Evolutionary conservation across 805 yeast species (phyloP), one percentile per base, ranked within the genome.

Genomic region (Cyberlindnera euphorbiiphila): DNA sequence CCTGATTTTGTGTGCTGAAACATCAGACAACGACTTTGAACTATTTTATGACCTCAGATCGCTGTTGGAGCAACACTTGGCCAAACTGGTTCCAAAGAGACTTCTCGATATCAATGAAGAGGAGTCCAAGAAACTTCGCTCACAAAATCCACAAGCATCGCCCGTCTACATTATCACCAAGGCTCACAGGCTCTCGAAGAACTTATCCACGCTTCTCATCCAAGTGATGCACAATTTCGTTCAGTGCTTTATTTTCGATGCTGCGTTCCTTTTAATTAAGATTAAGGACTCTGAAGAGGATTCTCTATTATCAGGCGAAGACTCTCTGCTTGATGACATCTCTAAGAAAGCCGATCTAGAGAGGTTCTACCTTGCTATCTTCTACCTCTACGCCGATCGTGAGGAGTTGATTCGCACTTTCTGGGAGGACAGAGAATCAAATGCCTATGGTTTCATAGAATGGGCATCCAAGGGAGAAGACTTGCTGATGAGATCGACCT

Each of bases 401-500:
- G 76, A 80, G 1, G 70, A 71, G 1, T 61, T 80, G 7, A 72
- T 84, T 11, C 52, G 68, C 2, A 61, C 64, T 10, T 83, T 85
- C 53, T 89, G 96, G 95, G 57, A 60, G 10, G 85, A 82, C 45
- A 65, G 73, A 14, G 78, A 72, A 36, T 73, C 81, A 11, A 78
- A 79, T 40, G 66, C 86, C 2, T 70, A 76, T 52, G 97, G 96
- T 0, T 89, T 93, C 47, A 66, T 91, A 27, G 76, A 75, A 38
- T 93, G 98, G 98, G 94, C 95, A 0, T 69, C 93, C 2, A 78
- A 76, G 42, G 79, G 85, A 51, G 87, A 80, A 43, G 86, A 86
- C 12, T 81, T 91, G 9, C 66, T 87, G 33, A 85, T 88, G 65
- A 75, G 86, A 35, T 83, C 98, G 0, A 75, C 95, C 0, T 87